Evolutionary conservation across 1,139 yeast species (phyloP).

Genomic region (Meyerozyma guilliermondii): DNA sequence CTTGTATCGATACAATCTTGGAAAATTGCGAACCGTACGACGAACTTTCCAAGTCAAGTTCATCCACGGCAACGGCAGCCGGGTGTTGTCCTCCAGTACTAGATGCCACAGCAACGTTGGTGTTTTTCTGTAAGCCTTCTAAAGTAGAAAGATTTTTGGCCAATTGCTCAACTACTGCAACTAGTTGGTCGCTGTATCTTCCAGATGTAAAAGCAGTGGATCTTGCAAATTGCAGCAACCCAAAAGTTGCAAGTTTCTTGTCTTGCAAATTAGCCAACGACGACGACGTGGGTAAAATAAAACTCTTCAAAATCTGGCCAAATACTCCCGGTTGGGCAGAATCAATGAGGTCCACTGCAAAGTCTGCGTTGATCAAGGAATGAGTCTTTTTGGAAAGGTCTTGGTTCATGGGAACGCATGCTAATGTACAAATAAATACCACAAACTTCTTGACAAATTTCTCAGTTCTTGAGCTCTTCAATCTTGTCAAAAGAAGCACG

Average conservation of each 20-base stretch:
- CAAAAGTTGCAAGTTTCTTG: slow-evolving; percentile 71
- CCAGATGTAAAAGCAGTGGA: slow-evolving; percentile 23
- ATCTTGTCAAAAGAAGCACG: slow-evolving; percentile 67
- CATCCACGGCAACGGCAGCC: slow-evolving; percentile 35
- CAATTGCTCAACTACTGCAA: slow-evolving; percentile 49
- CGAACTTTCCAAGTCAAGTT: slow-evolving; percentile 56
- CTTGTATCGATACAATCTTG: slow-evolving; percentile 58
- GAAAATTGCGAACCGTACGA: slow-evolving; percentile 86
- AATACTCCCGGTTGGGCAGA: slow-evolving; percentile 61
- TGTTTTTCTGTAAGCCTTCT: slow-evolving; percentile 28
- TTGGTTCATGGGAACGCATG: slow-evolving; percentile 32
- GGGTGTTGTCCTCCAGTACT: slow-evolving; percentile 10
- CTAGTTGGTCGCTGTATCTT: slow-evolving; percentile 37
- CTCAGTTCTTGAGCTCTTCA: slow-evolving; percentile 78
- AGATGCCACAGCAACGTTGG: slow-evolving; percentile 16
- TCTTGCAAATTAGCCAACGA: slow-evolving; percentile 66
- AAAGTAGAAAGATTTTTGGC: slow-evolving; percentile 41
- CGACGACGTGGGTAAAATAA: slow-evolving; percentile 63
- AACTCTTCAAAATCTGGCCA: slow-evolving; percentile 56
- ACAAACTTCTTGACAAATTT: slow-evolving; percentile 71
- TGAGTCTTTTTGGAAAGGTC: slow-evolving; percentile 13
- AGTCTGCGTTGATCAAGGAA: slow-evolving; percentile 37
- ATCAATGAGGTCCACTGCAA: slow-evolving; percentile 54
- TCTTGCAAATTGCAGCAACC: slow-evolving; percentile 54
- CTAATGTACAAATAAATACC: slow-evolving; percentile 54